A percentile compares a stretch with the other conserved stretches of the same genome.
These are phyloP conservation scores for Gentiana macrophylla DNA, from an alignment of 257 asterid species.

Conservation along the genomic window DNA sequence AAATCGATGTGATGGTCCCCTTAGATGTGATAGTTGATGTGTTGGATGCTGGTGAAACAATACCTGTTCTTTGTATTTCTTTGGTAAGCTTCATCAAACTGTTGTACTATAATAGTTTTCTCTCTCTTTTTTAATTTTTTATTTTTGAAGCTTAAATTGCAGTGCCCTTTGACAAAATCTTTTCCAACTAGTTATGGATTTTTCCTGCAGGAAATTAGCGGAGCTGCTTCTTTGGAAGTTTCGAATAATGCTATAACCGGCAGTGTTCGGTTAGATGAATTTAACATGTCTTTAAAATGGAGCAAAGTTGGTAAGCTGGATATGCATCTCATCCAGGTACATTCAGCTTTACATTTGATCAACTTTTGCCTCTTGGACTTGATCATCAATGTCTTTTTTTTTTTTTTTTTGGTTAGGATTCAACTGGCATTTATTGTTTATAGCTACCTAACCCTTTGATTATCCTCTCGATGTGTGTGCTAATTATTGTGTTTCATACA, in stretches of 20 bases:
- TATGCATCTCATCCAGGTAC: slow-evolving; percentile 72
- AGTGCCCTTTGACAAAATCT: too few species aligned
- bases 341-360: neutral
- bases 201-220: slow-evolving; percentile 53
- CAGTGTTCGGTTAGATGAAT: slow-evolving; percentile 41
- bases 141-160: neutral
- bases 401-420: too few species aligned
- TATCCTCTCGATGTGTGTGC: too few species aligned
- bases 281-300: slow-evolving; percentile 69
- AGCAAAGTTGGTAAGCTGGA: slow-evolving; percentile 74
- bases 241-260: slow-evolving; percentile 46
- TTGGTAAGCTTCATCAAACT: slow-evolving; percentile 39
- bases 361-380: neutral
- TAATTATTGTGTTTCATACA: too few species aligned
- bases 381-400: too few species aligned
- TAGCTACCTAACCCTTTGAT: too few species aligned
- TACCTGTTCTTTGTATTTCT: slow-evolving; percentile 70
- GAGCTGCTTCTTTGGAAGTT: slow-evolving; percentile 49
- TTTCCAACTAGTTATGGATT: slow-evolving; percentile 2
- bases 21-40: slow-evolving; percentile 57
- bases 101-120: too few species aligned
- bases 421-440: too few species aligned
- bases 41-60: slow-evolving; percentile 40
- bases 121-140: too few species aligned
- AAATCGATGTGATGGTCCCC: slow-evolving; percentile 37